Evolutionary conservation across 2,329 filamentous ascomycete genomes (phyloP).

Genomic region (Akanthomyces uredinophilus): DNA sequence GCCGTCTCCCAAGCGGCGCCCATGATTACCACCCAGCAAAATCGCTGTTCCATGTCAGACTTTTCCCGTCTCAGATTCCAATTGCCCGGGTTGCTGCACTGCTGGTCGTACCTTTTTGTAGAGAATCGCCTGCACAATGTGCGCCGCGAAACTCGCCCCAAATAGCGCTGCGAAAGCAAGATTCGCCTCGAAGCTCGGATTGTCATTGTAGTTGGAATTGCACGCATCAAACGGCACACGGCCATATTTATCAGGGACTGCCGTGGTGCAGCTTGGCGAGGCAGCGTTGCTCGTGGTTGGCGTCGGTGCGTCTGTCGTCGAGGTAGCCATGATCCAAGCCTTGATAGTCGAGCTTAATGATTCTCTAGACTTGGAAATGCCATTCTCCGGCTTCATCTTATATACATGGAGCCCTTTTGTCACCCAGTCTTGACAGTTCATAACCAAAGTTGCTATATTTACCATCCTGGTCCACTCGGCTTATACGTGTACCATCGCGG

Average conservation of each 20-base stretch:
- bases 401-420: neutral
- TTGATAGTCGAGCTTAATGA: accelerated
- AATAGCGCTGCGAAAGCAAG: slow-evolving; percentile 29
- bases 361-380: neutral
- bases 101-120: slow-evolving; percentile 26
- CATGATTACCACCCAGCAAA: slow-evolving; percentile 38
- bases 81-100: too few species aligned
- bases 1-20: slow-evolving; percentile 34
- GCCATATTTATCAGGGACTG: slow-evolving; percentile 29
- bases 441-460: neutral
- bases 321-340: slow-evolving; percentile 20
- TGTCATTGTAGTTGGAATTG: slow-evolving; percentile 28
- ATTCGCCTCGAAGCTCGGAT: slow-evolving; percentile 31
- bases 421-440: too few species aligned
- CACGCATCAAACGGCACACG: slow-evolving; percentile 28
- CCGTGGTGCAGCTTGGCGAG: slow-evolving; percentile 24
- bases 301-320: slow-evolving; percentile 17
- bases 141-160: slow-evolving; percentile 23
- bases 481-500: neutral
- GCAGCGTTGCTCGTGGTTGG: slow-evolving; percentile 39
- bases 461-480: neutral
- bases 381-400: neutral
- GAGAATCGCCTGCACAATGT: slow-evolving; percentile 25
- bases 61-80: neutral
- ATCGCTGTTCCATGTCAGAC: slow-evolving; percentile 20